Evolutionary conservation across 2,329 filamentous ascomycete genomes (phyloP).

Genomic region (Mycosphaerella arachidis): DNA sequence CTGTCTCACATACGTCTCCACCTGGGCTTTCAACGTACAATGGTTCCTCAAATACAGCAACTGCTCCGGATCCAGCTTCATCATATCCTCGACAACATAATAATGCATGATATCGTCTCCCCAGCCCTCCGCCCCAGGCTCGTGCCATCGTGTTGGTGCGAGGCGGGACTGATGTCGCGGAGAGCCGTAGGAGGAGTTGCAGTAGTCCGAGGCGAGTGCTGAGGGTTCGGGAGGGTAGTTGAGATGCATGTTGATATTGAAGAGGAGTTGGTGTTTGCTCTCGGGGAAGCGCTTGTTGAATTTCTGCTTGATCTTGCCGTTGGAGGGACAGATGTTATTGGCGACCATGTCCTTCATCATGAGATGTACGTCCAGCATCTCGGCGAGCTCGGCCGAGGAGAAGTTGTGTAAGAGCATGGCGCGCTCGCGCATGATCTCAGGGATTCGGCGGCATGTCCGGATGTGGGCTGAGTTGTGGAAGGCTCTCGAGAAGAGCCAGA

Average conservation of each 20-base stretch:
- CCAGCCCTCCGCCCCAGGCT: slow-evolving; percentile 58
- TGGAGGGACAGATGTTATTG: slow-evolving; percentile 58
- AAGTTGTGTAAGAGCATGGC: slow-evolving; percentile 57
- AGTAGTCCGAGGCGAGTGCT: slow-evolving; percentile 32
- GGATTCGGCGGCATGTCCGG: slow-evolving; percentile 47
- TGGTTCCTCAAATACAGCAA: slow-evolving; percentile 55
- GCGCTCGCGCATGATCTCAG: slow-evolving; percentile 47
- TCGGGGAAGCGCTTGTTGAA: slow-evolving; percentile 55
- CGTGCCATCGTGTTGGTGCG: slow-evolving; percentile 46
- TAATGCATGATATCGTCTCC: slow-evolving; percentile 61
- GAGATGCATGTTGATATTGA: slow-evolving; percentile 39
- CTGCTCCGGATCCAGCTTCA: slow-evolving; percentile 59
- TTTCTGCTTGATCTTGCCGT: slow-evolving; percentile 56
- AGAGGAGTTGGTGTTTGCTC: slow-evolving; percentile 44
- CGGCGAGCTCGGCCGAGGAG: slow-evolving; percentile 51
- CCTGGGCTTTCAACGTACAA: slow-evolving; percentile 53
- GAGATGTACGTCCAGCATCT: slow-evolving; percentile 55
- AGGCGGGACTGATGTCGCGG: slow-evolving; percentile 45
- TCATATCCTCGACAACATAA: slow-evolving; percentile 60
- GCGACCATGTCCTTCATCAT: slow-evolving; percentile 55
- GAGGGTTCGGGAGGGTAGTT: slow-evolving; percentile 32
- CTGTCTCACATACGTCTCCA: slow-evolving; percentile 50
- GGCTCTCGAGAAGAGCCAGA: slow-evolving; percentile 57
- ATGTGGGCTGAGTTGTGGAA: slow-evolving; percentile 53
- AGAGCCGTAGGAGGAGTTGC: slow-evolving; percentile 32